Percentiles rank a stretch among this genome's conserved stretches.
Conservation (phyloP, 2,329 filamentous ascomycete genomes). For the Penicillium expansum region DNA sequence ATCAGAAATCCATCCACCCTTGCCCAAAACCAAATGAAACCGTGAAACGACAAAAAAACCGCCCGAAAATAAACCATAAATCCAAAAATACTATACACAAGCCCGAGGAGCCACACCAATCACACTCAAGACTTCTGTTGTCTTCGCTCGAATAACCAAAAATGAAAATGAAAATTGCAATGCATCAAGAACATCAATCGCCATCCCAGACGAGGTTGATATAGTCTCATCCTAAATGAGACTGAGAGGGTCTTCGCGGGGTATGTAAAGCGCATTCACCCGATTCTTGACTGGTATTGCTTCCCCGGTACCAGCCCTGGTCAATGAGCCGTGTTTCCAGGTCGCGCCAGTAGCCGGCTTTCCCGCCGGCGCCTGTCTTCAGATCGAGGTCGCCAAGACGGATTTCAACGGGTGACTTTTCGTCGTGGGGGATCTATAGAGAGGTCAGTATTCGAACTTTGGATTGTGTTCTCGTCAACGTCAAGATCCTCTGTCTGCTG, state of each 20-base stretch:
- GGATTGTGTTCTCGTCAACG: no score
- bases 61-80: not conserved
- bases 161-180: not conserved
- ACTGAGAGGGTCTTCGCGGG: constrained; percentile 3
- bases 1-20: not conserved
- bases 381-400: constrained; percentile 75
- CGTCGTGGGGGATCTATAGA: constrained; percentile 35
- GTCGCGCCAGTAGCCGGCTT: constrained; percentile 66
- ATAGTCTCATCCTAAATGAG: not conserved
- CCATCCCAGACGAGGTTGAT: not conserved
- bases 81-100: not conserved
- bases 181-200: not conserved
- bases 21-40: not conserved
- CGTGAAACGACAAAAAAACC: not conserved
- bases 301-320: constrained; percentile 64
- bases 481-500: no score
- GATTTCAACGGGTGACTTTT: constrained; percentile 36
- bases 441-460: no score
- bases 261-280: constrained; percentile 37
- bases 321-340: constrained; percentile 63
- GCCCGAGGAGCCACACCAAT: not conserved
- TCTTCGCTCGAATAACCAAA: not conserved
- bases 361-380: constrained; percentile 63
- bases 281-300: constrained; percentile 29
- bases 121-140: not conserved